Conservation (phyloP, 495 filamentous ascomycete species). For the Lasiosphaeria ovina region DNA sequence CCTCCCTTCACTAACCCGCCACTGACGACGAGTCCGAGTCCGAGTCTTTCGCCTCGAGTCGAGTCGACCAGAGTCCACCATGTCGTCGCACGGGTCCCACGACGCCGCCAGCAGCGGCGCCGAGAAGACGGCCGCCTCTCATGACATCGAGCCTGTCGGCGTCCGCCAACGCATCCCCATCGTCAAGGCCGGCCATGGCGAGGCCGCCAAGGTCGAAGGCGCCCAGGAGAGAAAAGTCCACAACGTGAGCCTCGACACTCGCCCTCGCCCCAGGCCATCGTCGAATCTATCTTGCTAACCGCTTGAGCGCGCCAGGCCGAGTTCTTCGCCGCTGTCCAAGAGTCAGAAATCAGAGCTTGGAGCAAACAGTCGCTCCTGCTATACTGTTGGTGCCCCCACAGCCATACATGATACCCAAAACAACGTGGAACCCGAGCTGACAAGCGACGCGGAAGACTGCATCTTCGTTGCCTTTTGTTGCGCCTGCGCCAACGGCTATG, state of each 20-base stretch:
- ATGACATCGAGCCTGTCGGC: conserved; percentile 14
- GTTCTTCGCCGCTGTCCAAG: conserved; percentile 55
- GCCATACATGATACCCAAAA: background rate
- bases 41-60: conserved; percentile 1
- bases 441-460: conserved; percentile 22
- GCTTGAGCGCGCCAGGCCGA: conserved; percentile 44
- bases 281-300: too few species aligned
- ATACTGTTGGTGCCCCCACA: conserved; percentile 44
- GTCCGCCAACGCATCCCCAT: conserved; percentile 4
- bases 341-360: conserved; percentile 54
- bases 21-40: background rate
- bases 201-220: conserved; percentile 36
- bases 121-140: conserved; percentile 24
- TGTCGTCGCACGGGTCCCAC: conserved; percentile 34
- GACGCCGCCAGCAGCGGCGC: conserved; percentile 14
- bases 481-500: conserved; percentile 53
- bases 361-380: conserved; percentile 54
- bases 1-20: conserved; percentile 2
- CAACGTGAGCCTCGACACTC: conserved; percentile 43
- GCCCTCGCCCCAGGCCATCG: too few species aligned
- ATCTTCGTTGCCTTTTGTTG: conserved; percentile 48
- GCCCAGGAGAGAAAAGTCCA: conserved; percentile 49
- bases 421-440: background rate
- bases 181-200: conserved; percentile 34
- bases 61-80: conserved; percentile 14